Evolutionary conservation across 2,329 filamentous ascomycete species (phyloP).

Genomic region (Alternaria viburni): DNA sequence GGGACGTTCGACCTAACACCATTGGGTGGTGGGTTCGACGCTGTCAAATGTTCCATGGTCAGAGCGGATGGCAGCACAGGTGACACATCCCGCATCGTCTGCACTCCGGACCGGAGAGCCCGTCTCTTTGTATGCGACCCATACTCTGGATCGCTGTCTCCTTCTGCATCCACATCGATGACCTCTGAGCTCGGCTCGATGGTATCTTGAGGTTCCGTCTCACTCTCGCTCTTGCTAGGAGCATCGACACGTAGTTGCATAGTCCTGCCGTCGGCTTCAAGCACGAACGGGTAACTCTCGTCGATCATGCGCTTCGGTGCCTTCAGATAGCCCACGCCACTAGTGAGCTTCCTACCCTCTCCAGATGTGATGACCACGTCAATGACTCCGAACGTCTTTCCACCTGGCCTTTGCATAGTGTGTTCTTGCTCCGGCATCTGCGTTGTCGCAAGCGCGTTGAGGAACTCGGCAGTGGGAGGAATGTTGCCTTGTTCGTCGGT

Average conservation of each 20-base stretch:
- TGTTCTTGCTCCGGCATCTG: slow-evolving; percentile 45
- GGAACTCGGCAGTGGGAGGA: slow-evolving; percentile 47
- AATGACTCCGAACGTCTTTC: slow-evolving; percentile 44
- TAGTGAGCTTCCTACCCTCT: slow-evolving; percentile 32
- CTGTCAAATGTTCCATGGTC: background rate
- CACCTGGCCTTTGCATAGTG: slow-evolving; percentile 38
- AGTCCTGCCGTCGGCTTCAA: background rate
- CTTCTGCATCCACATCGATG: slow-evolving; percentile 11
- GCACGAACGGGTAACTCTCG: slow-evolving; percentile 16
- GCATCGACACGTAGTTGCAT: background rate
- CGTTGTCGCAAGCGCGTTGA: slow-evolving; percentile 48
- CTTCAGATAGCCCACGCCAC: slow-evolving; percentile 28
- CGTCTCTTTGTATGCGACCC: slow-evolving; percentile 8
- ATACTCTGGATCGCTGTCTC: slow-evolving; percentile 5
- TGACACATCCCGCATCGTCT: background rate
- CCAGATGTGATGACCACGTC: slow-evolving; percentile 48
- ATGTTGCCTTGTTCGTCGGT: slow-evolving; percentile 37
- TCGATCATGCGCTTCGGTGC: slow-evolving; percentile 32
- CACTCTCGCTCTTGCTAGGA: background rate
- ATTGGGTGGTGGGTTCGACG: background rate
- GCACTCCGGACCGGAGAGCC: background rate
- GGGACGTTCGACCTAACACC: background rate
- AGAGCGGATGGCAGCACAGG: background rate
- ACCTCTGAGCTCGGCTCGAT: background rate
- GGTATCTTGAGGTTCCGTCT: background rate